These are phyloP conservation scores for Coprinopsis sp. DNA, from an alignment of 768 basidiomycete genomes.

Conservation along the genomic window DNA sequence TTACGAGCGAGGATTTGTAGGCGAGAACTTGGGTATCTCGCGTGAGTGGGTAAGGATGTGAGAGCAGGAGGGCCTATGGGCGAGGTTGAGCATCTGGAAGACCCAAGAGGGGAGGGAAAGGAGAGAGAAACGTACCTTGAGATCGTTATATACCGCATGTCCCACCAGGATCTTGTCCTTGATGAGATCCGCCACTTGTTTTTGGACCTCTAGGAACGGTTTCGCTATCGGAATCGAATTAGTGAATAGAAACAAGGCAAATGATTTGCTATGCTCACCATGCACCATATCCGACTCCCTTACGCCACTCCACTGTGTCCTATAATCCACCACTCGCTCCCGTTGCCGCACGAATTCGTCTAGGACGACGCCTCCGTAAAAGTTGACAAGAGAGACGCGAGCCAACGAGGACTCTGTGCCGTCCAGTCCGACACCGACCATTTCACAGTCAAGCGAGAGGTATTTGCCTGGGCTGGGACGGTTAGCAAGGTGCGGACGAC, in stretches of 20 bases:
- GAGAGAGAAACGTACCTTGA: conserved; percentile 55
- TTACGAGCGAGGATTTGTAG: conserved; percentile 52
- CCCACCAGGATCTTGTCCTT: conserved; percentile 81
- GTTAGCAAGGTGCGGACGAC: not conserved
- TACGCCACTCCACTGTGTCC: conserved; percentile 87
- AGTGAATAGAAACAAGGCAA: not conserved
- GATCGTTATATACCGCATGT: conserved; percentile 88
- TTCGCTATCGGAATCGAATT: conserved; percentile 44
- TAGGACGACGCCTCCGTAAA: conserved; percentile 69
- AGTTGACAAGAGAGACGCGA: conserved; percentile 88
- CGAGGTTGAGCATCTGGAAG: conserved; percentile 10
- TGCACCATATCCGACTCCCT: conserved; percentile 66
- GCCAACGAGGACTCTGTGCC: conserved; percentile 82
- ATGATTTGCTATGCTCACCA: conserved; percentile 45
- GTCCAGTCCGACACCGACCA: conserved; percentile 91
- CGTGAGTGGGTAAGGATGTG: conserved; percentile 58
- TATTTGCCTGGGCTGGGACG: conserved; percentile 58
- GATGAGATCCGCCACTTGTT: conserved; percentile 68
- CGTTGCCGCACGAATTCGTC: conserved; percentile 85
- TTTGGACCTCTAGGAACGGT: conserved; percentile 75
- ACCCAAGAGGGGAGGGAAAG: not conserved
- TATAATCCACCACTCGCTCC: conserved; percentile 88
- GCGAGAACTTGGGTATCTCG: conserved; percentile 70
- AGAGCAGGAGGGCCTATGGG: conserved; percentile 58
- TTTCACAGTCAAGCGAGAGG: conserved; percentile 91